phyloP scores from a whole-genome alignment of 163 green algal species.

The Scenedesmus sp. region DNA sequence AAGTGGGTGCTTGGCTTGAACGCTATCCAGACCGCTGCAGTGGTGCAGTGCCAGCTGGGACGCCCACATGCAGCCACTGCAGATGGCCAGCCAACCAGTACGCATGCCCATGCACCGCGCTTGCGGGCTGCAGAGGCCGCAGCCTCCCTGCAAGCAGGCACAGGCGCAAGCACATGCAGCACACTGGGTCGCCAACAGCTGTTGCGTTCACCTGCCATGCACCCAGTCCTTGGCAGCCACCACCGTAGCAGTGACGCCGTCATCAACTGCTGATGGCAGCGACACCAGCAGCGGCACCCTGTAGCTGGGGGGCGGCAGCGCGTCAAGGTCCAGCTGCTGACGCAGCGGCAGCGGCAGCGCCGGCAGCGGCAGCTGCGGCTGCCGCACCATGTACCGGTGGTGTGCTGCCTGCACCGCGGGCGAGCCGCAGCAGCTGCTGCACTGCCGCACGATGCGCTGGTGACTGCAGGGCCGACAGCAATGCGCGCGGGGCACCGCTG shows the following conservation, averaged over 20 bases:
- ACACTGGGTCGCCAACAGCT: too few species aligned
- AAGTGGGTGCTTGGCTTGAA: neutral
- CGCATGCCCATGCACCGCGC: neutral
- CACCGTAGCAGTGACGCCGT: neutral
- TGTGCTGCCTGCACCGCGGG: conserved; percentile 30
- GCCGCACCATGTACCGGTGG: conserved; percentile 12
- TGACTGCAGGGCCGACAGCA: neutral
- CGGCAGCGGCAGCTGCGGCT: conserved; percentile 32
- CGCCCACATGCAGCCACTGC: neutral
- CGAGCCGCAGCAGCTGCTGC: conserved; percentile 31
- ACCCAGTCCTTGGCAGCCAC: conserved; percentile 40
- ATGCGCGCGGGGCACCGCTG: neutral
- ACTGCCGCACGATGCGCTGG: conserved; percentile 1
- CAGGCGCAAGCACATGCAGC: neutral
- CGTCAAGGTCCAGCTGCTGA: conserved; percentile 12
- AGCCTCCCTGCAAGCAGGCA: neutral
- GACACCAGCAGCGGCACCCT: conserved; percentile 27
- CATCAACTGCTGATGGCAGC: neutral
- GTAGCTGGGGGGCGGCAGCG: conserved; percentile 28
- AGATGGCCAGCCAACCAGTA: neutral
- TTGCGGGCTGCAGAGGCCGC: neutral
- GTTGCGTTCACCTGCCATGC: neutral
- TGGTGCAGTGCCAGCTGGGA: neutral
- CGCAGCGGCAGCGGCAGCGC: conserved; percentile 48
- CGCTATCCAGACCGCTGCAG: neutral